These are phyloP conservation scores for Boechera retrofracta DNA, from an alignment of 345 rosid genomes.

Conservation along the genomic window DNA sequence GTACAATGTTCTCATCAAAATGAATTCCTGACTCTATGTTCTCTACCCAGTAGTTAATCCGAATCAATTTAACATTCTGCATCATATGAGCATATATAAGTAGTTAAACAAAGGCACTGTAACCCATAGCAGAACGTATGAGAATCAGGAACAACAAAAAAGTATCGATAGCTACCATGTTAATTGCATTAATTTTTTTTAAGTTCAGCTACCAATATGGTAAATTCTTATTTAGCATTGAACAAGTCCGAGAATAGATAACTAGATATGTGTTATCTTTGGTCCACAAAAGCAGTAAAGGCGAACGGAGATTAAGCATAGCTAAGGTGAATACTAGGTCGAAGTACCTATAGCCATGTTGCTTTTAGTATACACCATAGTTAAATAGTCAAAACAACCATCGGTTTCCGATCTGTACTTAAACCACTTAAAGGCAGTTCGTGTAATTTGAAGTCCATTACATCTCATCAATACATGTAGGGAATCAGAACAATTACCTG, in stretches of 20 bases:
- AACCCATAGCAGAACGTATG: conserved; percentile 14
- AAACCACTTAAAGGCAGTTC: no score
- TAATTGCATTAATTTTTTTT: neutral
- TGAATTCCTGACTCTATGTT: conserved; percentile 91
- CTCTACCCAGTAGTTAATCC: conserved; percentile 89
- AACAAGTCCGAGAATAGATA: conserved; percentile 10
- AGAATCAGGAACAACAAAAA: neutral
- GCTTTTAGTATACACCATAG: no score
- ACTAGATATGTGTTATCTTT: neutral
- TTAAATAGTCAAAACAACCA: no score
- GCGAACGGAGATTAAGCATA: conserved; percentile 1
- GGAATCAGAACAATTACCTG: conserved; percentile 55
- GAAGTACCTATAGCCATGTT: no score
- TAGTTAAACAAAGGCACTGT: conserved; percentile 7
- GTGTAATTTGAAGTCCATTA: neutral
- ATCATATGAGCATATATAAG: conserved; percentile 40
- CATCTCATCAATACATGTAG: conserved; percentile 1
- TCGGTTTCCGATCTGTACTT: no score
- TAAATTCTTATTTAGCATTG: conserved; percentile 5
- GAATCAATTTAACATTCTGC: conserved; percentile 96
- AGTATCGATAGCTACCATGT: conserved; percentile 14
- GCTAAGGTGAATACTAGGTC: neutral
- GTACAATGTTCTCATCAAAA: conserved; percentile 72
- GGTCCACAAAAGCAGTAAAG: neutral
- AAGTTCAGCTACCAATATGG: neutral